A percentile compares a stretch with the other conserved stretches of the same genome.
Conservation (phyloP, 768 basidiomycete species). For the Lactarius pseudohatsudake region DNA sequence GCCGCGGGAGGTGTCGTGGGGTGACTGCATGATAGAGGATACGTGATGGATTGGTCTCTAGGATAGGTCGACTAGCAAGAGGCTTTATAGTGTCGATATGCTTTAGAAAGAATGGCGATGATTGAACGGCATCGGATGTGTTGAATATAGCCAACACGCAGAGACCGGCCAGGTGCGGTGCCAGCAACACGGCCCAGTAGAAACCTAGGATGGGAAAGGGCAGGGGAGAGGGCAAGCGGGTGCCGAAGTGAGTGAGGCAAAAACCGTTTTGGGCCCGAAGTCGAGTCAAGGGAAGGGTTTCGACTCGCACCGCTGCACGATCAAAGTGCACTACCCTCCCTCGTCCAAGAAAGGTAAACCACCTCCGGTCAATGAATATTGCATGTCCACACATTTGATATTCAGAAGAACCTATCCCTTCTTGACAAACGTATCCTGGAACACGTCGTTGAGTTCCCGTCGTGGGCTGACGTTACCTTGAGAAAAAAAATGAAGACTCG, state of each 20-base stretch:
- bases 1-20: slow-evolving; percentile 20
- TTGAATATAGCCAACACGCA: slow-evolving; percentile 22
- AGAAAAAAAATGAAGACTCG: slow-evolving; percentile 13
- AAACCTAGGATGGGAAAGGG: slow-evolving; percentile 15
- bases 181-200: slow-evolving; percentile 22
- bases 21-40: slow-evolving; percentile 25
- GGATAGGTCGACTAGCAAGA: slow-evolving; percentile 14
- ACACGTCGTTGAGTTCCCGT: slow-evolving; percentile 6
- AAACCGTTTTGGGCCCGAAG: slow-evolving; percentile 25
- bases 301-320: slow-evolving; percentile 19
- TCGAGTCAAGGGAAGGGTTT: slow-evolving; percentile 21
- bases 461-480: slow-evolving; percentile 15
- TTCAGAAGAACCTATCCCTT: slow-evolving; percentile 18
- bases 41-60: slow-evolving; percentile 14
- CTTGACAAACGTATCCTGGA: slow-evolving; percentile 1
- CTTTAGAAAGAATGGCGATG: slow-evolving; percentile 18
- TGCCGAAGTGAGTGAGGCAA: slow-evolving; percentile 20
- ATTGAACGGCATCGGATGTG: slow-evolving; percentile 28
- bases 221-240: slow-evolving; percentile 19
- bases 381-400: slow-evolving; percentile 20
- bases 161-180: slow-evolving; percentile 21
- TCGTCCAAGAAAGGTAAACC: slow-evolving; percentile 18
- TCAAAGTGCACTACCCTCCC: slow-evolving; percentile 13
- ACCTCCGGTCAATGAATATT: slow-evolving; percentile 16
- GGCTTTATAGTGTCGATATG: slow-evolving; percentile 21